Base-by-base conservation (phyloP, 495 filamentous ascomycete genomes). In the Echria macrotheca region DNA sequence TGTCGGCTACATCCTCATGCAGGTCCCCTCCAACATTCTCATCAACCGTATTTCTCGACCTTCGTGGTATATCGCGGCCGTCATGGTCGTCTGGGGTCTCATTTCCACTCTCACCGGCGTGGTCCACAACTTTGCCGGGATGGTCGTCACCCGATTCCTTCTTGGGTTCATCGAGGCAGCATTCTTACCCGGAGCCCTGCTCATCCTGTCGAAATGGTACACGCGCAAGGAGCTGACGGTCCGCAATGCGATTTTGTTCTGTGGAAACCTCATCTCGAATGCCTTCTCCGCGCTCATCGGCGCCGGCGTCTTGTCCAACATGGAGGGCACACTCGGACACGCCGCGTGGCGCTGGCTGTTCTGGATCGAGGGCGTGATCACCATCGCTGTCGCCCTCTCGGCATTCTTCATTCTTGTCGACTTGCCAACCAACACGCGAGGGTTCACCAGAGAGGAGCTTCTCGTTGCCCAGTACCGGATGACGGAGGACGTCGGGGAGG, bases 401-500 rank as follows among this genome's bases (percentile, higher is more conserved):
- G 71, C 81, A 2, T 76, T 69, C 40, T 82, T 85, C 55, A 63
- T 87, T 28, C 69, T 91, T 19, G 86, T 87, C 6, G 81, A 91
- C 54, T 82, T 86, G 52, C 87, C 86, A 1, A 72, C 78, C 19
- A 89, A 85, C 35, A 83, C 85, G 5, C 63, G 60, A 19, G 86
- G 85, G 71, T 75, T 90, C 36, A 81, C 80, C 0, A 74, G 82
- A 45, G 78, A 85, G 54, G 84, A 89, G 58, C 74, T 76, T 31
- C 60, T 78, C 39, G 69, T 90, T 9, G 87, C 85, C 23, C 69
- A 75, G 35, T 81, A 82, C 71, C 72, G 86, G 14, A 71, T 90
- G 49, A 77, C 82, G 33, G 84, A 87, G 58, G 86, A 94, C 64
- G 81, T 87, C 41, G 87, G 88, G 7, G 76, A 85, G 57, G 83